Percentiles rank a stretch among this genome's conserved stretches.
Evolutionary conservation across 2,329 filamentous ascomycete genomes (phyloP).

Genomic region (Colletotrichum chlorophyti): DNA sequence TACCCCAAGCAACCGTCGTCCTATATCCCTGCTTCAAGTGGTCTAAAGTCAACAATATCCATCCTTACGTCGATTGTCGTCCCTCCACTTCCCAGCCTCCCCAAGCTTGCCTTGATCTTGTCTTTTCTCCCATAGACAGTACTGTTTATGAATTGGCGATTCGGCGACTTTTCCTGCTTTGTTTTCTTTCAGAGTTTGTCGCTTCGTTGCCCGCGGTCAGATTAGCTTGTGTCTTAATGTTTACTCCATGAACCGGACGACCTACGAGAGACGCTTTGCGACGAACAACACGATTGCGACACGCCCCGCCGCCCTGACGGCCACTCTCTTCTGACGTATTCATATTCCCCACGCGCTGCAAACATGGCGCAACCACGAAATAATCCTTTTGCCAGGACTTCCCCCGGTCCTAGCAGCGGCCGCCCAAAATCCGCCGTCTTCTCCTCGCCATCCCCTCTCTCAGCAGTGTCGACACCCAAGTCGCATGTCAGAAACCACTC

Average conservation of each 20-base stretch:
- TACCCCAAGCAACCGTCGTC: constrained; percentile 36
- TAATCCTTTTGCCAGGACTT: constrained; percentile 80
- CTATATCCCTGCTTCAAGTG: constrained; percentile 20
- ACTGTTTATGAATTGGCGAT: constrained; percentile 9
- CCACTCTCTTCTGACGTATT: constrained; percentile 45
- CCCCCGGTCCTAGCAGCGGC: constrained; percentile 61
- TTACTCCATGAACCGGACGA: constrained; percentile 24
- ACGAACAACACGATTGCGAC: constrained; percentile 20
- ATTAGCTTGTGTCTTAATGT: constrained; percentile 27
- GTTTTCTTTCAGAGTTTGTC: constrained; percentile 22
- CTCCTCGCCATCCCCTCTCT: constrained; percentile 60
- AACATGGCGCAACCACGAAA: constrained; percentile 76
- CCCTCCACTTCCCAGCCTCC: constrained; percentile 28
- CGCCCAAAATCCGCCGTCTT: constrained; percentile 81
- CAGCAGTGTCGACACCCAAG: constrained; percentile 46
- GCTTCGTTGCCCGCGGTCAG: constrained; percentile 8
- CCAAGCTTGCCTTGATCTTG: constrained; percentile 18
- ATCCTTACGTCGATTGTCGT: constrained; percentile 24
- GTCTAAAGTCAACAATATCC: constrained; percentile 28
- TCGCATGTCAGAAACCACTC: constrained; percentile 76
- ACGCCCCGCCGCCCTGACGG: constrained; percentile 8
- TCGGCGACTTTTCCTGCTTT: constrained; percentile 16
- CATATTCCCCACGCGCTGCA: constrained; percentile 41
- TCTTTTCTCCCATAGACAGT: constrained; percentile 14
- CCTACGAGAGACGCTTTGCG: constrained; percentile 24